Base-by-base conservation (phyloP, 2,329 filamentous ascomycete species). In the Xylariaceae sp. region DNA sequence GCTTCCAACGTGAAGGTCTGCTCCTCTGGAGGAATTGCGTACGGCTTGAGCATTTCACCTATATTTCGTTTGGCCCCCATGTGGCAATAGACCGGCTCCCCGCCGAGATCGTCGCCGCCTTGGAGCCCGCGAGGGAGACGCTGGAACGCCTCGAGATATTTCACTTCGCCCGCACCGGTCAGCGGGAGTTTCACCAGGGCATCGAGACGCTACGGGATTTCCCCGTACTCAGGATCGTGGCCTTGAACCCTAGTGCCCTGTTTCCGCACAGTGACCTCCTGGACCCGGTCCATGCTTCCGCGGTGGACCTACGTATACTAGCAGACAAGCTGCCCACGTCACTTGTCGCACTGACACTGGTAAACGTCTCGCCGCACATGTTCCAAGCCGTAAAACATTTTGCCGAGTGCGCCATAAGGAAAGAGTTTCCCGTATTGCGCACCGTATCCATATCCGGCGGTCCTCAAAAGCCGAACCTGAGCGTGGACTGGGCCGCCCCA, bases 81-180 rank as follows among this genome's bases (percentile, higher is more conserved):
- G 57, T 54, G 56, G 54, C 55, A 42, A 57, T 59, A 51, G 57
- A 59, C 43, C 17, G 54, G 31, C 51, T 57, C 2, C 57, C 57
- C 6, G 55, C 52, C 38, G 55, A 59, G 50, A 58, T 57, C 9
- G 53, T 59, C 34, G 55, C 55, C 28, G 57, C 57, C 4, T 53
- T 59, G 31, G 48, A 53, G 14, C 57, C 55, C 14, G 55, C 50
- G 2, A 48, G 42, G 5, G 50, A 54, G 47, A 55, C 50, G 13
- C 41, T 59, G 19, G 17, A 22, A 16, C 52, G 47, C 13, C 57
- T 59, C 17, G 57, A 59, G 44, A 59, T 59, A 22, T 59, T 55
- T 45, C 54, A 57, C 14, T 57, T 53, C 42, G 42, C 55, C 5
- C n/a, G 34, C 36, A 51, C 55, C 19, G 48, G 38, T 7, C 50